A percentile compares a stretch with the other conserved stretches of the same genome.
These are phyloP conservation scores for Rheum nobile DNA, from an alignment of 148 eudicot genomes.

Conservation along the genomic window DNA sequence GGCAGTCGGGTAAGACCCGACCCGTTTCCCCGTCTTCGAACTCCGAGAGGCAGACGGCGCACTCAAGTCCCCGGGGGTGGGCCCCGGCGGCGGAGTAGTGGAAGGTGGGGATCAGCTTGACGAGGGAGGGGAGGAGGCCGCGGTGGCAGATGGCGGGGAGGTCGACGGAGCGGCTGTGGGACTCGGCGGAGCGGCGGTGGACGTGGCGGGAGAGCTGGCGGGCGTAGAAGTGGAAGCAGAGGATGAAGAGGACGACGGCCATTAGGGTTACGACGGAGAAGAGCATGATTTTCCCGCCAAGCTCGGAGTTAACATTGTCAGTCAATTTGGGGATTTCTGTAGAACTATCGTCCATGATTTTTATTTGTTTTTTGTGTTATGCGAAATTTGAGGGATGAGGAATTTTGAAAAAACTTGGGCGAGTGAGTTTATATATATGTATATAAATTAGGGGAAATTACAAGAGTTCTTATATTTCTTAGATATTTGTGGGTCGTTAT, in stretches of 20 bases:
- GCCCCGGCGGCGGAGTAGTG: neutral
- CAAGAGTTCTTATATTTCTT: neutral
- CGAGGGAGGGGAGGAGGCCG: neutral
- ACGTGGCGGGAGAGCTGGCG: neutral
- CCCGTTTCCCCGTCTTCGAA: neutral
- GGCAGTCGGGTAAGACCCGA: neutral
- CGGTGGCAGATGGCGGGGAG: neutral
- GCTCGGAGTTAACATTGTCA: neutral
- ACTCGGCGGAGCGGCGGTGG: neutral
- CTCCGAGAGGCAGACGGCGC: neutral
- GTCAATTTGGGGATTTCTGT: neutral
- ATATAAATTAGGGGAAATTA: neutral
- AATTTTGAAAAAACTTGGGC: neutral
- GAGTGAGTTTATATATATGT: neutral
- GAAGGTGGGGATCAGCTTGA: neutral
- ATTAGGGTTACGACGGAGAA: neutral
- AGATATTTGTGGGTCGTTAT: neutral
- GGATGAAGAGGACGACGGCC: neutral
- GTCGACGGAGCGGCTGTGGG: neutral
- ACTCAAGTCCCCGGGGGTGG: neutral
- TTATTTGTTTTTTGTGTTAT: neutral
- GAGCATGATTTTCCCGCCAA: neutral
- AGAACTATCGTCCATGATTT: neutral
- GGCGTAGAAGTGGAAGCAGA: neutral
- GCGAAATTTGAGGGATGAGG: neutral